phyloP scores from a whole-genome alignment of 257 asterid genomes.

The Nicotiana tabacum region DNA sequence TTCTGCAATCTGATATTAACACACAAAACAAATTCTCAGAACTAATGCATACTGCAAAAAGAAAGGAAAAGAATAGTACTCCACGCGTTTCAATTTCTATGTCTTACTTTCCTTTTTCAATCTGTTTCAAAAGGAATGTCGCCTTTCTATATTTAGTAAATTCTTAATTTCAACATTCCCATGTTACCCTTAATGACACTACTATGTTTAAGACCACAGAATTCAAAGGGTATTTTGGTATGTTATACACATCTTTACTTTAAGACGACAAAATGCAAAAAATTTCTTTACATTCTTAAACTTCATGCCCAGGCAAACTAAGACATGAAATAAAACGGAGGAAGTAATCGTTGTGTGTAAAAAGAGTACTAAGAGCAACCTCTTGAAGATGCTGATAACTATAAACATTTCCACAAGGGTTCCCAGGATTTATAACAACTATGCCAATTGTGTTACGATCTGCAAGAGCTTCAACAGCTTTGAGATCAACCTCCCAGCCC shows the following conservation, averaged over 20 bases:
- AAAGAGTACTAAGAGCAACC: conserved; percentile 27
- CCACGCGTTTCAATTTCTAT: too few species aligned
- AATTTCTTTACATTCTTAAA: too few species aligned
- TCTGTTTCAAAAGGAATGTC: too few species aligned
- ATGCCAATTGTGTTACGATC: conserved; percentile 75
- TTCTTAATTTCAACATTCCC: too few species aligned
- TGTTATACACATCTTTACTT: too few species aligned
- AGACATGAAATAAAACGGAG: background rate
- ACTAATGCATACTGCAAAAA: background rate
- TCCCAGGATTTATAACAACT: conserved; percentile 81
- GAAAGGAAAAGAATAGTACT: background rate
- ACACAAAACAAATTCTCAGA: background rate
- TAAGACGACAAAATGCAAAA: too few species aligned
- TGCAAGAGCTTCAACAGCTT: conserved; percentile 55
- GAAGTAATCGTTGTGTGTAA: background rate
- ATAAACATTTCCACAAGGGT: conserved; percentile 90
- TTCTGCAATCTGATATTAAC: conserved; percentile 55
- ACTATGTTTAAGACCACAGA: too few species aligned
- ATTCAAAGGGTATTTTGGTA: too few species aligned
- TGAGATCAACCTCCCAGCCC: conserved; percentile 75
- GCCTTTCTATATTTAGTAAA: too few species aligned
- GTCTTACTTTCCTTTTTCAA: too few species aligned
- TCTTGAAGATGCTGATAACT: conserved; percentile 53
- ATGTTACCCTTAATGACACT: too few species aligned
- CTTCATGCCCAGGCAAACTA: too few species aligned